A percentile compares a stretch with the other conserved stretches of the same genome.
phyloP scores from a whole-genome alignment of 2,329 filamentous ascomycete genomes.

The Cryphonectria carpinicola region DNA sequence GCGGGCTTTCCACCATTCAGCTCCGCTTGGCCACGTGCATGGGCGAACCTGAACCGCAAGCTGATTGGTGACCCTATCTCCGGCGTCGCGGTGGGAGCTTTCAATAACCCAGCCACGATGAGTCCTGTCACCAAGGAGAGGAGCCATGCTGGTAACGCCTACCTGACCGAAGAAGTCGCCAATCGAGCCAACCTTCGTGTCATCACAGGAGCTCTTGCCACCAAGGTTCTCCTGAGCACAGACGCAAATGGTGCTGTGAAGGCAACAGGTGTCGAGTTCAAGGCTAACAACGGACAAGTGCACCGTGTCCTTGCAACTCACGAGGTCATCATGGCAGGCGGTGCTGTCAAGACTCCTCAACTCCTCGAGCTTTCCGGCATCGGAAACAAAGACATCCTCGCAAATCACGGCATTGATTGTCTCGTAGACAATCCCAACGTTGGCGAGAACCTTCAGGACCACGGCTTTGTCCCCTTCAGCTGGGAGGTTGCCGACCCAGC shows the following conservation, averaged over 20 bases:
- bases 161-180: slow-evolving; percentile 23
- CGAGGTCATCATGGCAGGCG: slow-evolving; percentile 40
- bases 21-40: slow-evolving; percentile 43
- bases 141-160: slow-evolving; percentile 27
- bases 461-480: slow-evolving; percentile 31
- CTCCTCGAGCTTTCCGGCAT: slow-evolving; percentile 33
- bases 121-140: slow-evolving; percentile 27
- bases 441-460: slow-evolving; percentile 46
- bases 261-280: slow-evolving; percentile 34
- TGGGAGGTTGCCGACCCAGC: slow-evolving; percentile 41
- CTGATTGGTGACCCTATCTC: slow-evolving; percentile 23
- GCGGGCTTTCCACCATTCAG: slow-evolving; percentile 40
- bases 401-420: slow-evolving; percentile 39
- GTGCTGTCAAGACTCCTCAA: slow-evolving; percentile 36
- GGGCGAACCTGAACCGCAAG: slow-evolving; percentile 32
- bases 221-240: slow-evolving; percentile 31
- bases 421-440: slow-evolving; percentile 43
- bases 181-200: slow-evolving; percentile 28
- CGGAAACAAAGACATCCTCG: slow-evolving; percentile 42
- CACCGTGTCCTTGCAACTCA: slow-evolving; percentile 25
- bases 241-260: slow-evolving; percentile 20
- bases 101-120: slow-evolving; percentile 28
- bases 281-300: slow-evolving; percentile 30
- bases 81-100: slow-evolving; percentile 18
- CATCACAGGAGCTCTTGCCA: slow-evolving; percentile 33